Evolutionary conservation across 169 alveolate species (phyloP), one percentile per base, ranked within the genome.

Genomic region (Cyclospora cayetanensis): DNA sequence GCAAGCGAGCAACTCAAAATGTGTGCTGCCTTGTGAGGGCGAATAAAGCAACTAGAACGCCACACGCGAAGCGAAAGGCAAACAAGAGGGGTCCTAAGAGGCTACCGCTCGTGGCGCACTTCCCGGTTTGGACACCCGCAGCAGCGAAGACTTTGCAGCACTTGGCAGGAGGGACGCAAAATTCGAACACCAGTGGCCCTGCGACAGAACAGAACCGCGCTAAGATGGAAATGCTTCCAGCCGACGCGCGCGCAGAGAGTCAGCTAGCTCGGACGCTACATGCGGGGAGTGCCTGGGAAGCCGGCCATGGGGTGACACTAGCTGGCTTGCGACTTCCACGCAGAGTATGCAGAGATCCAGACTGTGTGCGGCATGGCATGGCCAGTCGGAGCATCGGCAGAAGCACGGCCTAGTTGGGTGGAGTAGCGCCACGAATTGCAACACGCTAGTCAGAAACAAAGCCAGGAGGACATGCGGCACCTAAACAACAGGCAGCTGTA

Each of bases 151-250:
- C 37, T 27, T 43, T 66, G 53, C 55, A 25, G 72, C 76, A 70
- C 53, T 66, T 63, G 31, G 77, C 70, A 0, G 91, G 84, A 0
- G 91, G 91, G 29, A 39, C 46, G 53, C 91, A 85, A 39, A 85
- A 85, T 31, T 85, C 91, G 31, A 65, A 43, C 25, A 85, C 72
- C 29, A 85, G 35, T 12, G 91, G 84, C 31, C 91, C 91, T 85
- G 46, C 2, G 63, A 42, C 22, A 43, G 52, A 42, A 41, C 2
- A 50, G 60, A 50, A 50, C 9, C 60, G 25, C 9, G 18, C 25
- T 11, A 18, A 50, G 60, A 50, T 11, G 60, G 18, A 50, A 50
- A 50, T 18, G 9, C 18, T 50, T 50, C 60, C 18, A 9, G 9
- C 60, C 18, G 25, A 11, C 18, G 25, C 18, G 18, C 18, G 9